These are phyloP conservation scores for Pleurotus tuber-regium DNA, from an alignment of 768 basidiomycete species.

Conservation along the genomic window DNA sequence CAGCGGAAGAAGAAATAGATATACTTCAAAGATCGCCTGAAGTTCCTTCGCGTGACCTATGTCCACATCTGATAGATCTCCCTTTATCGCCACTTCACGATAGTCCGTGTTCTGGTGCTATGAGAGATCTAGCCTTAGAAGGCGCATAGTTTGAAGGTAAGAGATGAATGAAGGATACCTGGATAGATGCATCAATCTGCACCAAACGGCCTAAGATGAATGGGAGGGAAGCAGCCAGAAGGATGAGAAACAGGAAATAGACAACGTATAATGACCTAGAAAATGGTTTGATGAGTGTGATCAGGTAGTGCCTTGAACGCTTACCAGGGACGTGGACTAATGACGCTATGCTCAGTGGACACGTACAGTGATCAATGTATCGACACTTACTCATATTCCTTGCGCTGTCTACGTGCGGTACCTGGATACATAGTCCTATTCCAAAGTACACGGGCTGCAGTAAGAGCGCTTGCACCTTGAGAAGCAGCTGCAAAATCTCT, in stretches of 20 bases:
- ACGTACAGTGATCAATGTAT: constrained; percentile 28
- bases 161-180: constrained; percentile 18
- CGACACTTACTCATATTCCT: constrained; percentile 26
- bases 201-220: constrained; percentile 39
- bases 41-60: constrained; percentile 26
- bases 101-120: constrained; percentile 33
- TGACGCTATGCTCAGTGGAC: too few species aligned
- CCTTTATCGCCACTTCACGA: constrained; percentile 32
- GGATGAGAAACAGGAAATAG: constrained; percentile 31
- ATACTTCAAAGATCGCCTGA: constrained; percentile 27
- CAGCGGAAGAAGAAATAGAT: neutral
- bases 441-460: constrained; percentile 33
- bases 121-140: neutral
- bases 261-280: constrained; percentile 27
- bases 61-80: constrained; percentile 31
- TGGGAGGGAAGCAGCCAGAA: constrained; percentile 24
- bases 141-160: neutral
- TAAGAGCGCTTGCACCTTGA: constrained; percentile 23
- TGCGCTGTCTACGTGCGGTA: constrained; percentile 24
- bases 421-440: constrained; percentile 23
- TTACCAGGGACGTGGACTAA: constrained; percentile 27
- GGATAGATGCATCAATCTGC: constrained; percentile 25
- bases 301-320: too few species aligned
- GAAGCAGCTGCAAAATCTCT: constrained; percentile 33
- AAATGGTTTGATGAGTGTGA: neutral